Conservation (phyloP, 306 rosid genomes). For the Alnus rubra region DNA sequence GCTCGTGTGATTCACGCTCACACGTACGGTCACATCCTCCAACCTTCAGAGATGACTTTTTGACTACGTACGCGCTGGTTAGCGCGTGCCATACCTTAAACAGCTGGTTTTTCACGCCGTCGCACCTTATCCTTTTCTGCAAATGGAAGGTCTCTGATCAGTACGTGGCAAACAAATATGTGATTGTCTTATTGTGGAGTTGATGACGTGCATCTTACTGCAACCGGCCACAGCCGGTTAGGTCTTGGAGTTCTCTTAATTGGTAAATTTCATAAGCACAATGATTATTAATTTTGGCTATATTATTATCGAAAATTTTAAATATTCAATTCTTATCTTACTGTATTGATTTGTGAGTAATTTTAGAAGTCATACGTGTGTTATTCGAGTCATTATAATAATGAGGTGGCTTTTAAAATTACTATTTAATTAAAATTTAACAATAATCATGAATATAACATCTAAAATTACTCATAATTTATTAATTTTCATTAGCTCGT, state of each 20-base stretch:
- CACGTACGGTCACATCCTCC: constrained; percentile 6
- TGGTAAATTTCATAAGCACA: not conserved
- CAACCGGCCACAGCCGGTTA: not conserved
- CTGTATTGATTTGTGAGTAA: no score
- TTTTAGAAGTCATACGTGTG: no score
- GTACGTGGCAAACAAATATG: constrained; percentile 6
- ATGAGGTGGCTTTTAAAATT: no score
- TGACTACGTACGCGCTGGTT: not conserved
- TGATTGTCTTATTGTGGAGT: not conserved
- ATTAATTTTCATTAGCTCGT: no score
- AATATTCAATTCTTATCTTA: no score
- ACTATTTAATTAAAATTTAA: no score
- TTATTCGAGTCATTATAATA: no score
- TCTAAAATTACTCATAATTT: no score
- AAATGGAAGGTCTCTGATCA: not conserved
- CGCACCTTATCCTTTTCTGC: constrained; percentile 8
- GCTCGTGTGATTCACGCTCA: not conserved
- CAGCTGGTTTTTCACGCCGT: not conserved
- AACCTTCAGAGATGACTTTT: not conserved
- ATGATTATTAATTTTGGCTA: not conserved
- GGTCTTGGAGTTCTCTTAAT: no score
- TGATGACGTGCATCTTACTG: not conserved
- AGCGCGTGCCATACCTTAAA: not conserved
- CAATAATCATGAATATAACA: no score
- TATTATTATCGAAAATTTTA: no score